These are phyloP conservation scores for Nannizziopsis arthrosporioides DNA, from an alignment of 2,329 filamentous ascomycete genomes.

Conservation along the genomic window DNA sequence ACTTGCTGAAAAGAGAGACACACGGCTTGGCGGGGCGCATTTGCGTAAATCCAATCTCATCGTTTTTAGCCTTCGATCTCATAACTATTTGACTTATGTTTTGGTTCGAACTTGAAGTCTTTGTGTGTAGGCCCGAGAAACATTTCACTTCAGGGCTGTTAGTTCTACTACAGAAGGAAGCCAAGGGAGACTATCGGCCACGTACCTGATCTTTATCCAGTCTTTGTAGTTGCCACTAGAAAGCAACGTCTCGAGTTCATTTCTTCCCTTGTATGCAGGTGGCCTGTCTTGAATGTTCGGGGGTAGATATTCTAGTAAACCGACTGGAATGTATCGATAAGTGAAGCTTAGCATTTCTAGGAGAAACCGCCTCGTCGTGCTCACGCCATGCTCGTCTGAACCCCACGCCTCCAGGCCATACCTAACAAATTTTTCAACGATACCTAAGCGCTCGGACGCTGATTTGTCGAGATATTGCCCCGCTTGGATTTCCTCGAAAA, in stretches of 20 bases:
- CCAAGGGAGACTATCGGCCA: slow-evolving; percentile 14
- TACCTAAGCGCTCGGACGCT: slow-evolving; percentile 68
- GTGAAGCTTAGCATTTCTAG: slow-evolving; percentile 94
- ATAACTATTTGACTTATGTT: slow-evolving; percentile 92
- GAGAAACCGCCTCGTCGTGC: slow-evolving; percentile 80
- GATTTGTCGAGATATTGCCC: slow-evolving; percentile 95
- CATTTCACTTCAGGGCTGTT: slow-evolving; percentile 63
- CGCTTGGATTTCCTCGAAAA: slow-evolving; percentile 89
- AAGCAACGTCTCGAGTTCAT: slow-evolving; percentile 89
- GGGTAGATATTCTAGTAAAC: slow-evolving; percentile 75
- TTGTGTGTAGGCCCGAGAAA: slow-evolving; percentile 84
- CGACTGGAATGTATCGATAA: slow-evolving; percentile 81
- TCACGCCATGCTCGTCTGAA: slow-evolving; percentile 84
- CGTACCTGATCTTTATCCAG: slow-evolving; percentile 96
- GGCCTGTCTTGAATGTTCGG: slow-evolving; percentile 82
- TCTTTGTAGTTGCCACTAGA: slow-evolving; percentile 86
- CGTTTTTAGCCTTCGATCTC: slow-evolving; percentile 46
- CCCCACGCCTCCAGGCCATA: slow-evolving; percentile 94
- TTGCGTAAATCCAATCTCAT: neutral
- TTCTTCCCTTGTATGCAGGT: slow-evolving; percentile 67
- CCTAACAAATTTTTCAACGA: slow-evolving; percentile 78
- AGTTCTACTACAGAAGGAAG: slow-evolving; percentile 8
- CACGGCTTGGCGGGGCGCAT: neutral
- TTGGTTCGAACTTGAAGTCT: slow-evolving; percentile 88
- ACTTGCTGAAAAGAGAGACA: neutral